Conservation (phyloP, 2,329 filamentous ascomycete species). For the Diaporthe caulivora region DNA sequence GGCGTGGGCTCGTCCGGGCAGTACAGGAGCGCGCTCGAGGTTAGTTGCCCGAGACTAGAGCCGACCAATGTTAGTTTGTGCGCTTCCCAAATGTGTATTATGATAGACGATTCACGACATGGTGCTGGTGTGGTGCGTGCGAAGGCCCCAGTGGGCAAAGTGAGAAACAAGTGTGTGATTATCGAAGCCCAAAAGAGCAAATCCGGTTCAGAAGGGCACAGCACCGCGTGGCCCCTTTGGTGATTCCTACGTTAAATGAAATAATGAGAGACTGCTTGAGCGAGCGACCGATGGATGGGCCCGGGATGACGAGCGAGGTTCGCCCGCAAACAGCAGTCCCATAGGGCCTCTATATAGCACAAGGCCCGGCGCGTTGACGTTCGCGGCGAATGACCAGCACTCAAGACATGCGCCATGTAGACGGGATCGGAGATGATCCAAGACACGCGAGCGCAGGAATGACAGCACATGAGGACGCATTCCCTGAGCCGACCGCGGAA, state of each 20-base stretch:
- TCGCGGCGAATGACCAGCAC: background rate
- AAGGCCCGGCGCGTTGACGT: background rate
- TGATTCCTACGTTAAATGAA: background rate
- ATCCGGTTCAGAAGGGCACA: background rate
- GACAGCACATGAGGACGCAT: constrained; percentile 40
- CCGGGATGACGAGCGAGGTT: background rate
- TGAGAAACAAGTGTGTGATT: background rate
- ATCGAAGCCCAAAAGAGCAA: background rate
- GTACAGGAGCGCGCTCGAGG: constrained; percentile 45
- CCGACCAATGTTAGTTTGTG: background rate
- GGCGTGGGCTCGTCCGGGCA: constrained; percentile 42
- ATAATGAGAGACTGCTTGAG: background rate
- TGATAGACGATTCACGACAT: constrained; percentile 22
- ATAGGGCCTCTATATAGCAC: background rate
- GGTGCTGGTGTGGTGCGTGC: background rate
- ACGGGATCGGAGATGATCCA: constrained; percentile 1
- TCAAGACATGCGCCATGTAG: constrained; percentile 12
- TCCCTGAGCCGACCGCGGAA: constrained; percentile 35
- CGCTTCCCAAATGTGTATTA: background rate
- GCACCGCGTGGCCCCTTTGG: background rate
- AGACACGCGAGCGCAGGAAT: constrained; percentile 38
- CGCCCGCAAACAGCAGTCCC: background rate
- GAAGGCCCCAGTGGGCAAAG: background rate
- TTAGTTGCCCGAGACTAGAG: constrained; percentile 15
- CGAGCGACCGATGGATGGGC: background rate